These are phyloP conservation scores for Epichloe baconii DNA, from an alignment of 2,329 filamentous ascomycete genomes.

Conservation along the genomic window DNA sequence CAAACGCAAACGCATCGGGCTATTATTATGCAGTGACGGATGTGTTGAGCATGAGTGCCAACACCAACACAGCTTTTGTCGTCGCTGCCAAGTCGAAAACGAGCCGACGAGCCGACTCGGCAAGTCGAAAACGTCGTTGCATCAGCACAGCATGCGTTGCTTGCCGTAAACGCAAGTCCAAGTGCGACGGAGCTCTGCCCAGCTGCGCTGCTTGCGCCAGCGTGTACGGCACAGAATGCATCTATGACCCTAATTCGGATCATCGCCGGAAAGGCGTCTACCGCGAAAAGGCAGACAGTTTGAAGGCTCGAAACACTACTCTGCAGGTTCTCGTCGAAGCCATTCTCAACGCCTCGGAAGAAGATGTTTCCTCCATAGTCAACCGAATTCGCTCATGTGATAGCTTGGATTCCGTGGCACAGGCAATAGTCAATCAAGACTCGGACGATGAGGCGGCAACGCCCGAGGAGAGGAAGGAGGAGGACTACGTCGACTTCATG, in stretches of 20 bases:
- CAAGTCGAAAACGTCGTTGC: slow-evolving; percentile 56
- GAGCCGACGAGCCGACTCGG: slow-evolving; percentile 33
- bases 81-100: slow-evolving; percentile 33
- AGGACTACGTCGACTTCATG: slow-evolving; percentile 26
- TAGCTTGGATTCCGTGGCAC: slow-evolving; percentile 42
- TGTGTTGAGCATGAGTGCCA: background rate
- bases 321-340: slow-evolving; percentile 87
- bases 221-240: slow-evolving; percentile 79
- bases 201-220: slow-evolving; percentile 93
- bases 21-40: background rate
- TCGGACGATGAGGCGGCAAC: slow-evolving; percentile 9
- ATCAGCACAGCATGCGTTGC: slow-evolving; percentile 78
- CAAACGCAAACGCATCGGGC: background rate
- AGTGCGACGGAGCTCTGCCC: slow-evolving; percentile 84
- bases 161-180: slow-evolving; percentile 66
- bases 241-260: slow-evolving; percentile 94
- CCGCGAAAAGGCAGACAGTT: slow-evolving; percentile 78
- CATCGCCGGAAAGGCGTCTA: slow-evolving; percentile 95
- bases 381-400: slow-evolving; percentile 79
- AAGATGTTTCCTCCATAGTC: slow-evolving; percentile 72
- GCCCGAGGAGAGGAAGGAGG: slow-evolving; percentile 25
- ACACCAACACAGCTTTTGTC: slow-evolving; percentile 6
- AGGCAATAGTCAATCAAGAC: slow-evolving; percentile 36
- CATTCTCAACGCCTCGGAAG: slow-evolving; percentile 80
- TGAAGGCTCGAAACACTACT: slow-evolving; percentile 78